These are phyloP conservation scores for Pyricularia pennisetigena DNA, from an alignment of 2,329 filamentous ascomycete genomes.

Conservation along the genomic window DNA sequence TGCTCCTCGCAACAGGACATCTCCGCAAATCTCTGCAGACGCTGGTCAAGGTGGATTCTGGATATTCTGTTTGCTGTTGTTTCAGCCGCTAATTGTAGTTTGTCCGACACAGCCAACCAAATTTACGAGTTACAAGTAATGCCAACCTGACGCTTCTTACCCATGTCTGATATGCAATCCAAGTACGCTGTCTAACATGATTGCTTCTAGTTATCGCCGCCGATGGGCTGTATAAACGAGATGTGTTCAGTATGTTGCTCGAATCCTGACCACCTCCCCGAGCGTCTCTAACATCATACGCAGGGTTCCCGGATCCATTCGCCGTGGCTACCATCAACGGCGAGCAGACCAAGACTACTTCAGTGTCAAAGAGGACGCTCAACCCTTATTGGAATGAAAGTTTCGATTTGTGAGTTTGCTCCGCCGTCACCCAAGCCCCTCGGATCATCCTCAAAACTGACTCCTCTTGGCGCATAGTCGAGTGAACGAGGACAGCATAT, in stretches of 20 bases:
- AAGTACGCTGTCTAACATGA: constrained; percentile 24
- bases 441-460: constrained; percentile 2
- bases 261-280: neutral
- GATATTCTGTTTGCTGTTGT: neutral
- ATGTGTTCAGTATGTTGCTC: constrained; percentile 82
- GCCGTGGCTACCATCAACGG: constrained; percentile 94
- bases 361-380: constrained; percentile 91
- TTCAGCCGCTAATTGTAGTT: neutral
- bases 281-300: constrained; percentile 15
- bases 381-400: constrained; percentile 99
- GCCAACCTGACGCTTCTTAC: constrained; percentile 12
- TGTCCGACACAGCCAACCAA: constrained; percentile 52
- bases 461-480: constrained; percentile 42
- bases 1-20: constrained; percentile 14
- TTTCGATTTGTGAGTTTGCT: constrained; percentile 77
- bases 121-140: constrained; percentile 88
- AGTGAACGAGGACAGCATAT: constrained; percentile 89
- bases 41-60: neutral
- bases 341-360: constrained; percentile 97
- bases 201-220: constrained; percentile 77
- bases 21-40: neutral
- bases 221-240: constrained; percentile 96
- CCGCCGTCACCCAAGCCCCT: neutral
- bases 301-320: constrained; percentile 96
- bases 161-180: neutral